Evolutionary conservation across 768 basidiomycete species (phyloP).

Genomic region (Leccinum subtestaceum): DNA sequence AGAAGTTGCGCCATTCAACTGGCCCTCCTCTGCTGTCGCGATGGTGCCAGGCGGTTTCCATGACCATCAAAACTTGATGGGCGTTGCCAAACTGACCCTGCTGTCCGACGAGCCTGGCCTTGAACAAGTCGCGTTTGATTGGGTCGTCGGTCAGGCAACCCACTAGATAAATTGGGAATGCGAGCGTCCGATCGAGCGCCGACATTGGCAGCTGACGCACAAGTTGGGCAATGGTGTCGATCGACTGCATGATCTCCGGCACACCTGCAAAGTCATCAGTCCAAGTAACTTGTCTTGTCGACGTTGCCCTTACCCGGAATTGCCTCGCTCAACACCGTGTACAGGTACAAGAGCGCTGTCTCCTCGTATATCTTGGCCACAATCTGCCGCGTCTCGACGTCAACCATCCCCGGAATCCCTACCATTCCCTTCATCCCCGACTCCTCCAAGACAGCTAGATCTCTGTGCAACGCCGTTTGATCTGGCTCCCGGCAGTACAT

Average conservation of each 20-base stretch:
- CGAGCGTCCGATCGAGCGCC: slow-evolving; percentile 60
- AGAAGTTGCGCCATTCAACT: slow-evolving; percentile 60
- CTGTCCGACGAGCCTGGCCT: slow-evolving; percentile 49
- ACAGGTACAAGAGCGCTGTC: slow-evolving; percentile 62
- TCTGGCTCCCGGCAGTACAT: slow-evolving; percentile 30
- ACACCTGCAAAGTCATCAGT: slow-evolving; percentile 48
- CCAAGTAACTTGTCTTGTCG: not conserved
- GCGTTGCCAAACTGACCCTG: slow-evolving; percentile 61
- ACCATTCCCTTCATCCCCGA: slow-evolving; percentile 25
- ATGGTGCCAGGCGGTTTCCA: slow-evolving; percentile 71
- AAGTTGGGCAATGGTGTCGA: slow-evolving; percentile 51
- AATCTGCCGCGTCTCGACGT: slow-evolving; percentile 45
- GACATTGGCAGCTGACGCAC: slow-evolving; percentile 55
- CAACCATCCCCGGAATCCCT: slow-evolving; percentile 20
- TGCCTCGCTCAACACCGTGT: slow-evolving; percentile 66
- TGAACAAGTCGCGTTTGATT: slow-evolving; percentile 55
- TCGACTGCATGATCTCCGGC: slow-evolving; percentile 62
- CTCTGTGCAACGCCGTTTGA: slow-evolving; percentile 42
- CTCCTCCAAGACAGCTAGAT: slow-evolving; percentile 27
- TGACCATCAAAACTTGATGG: slow-evolving; percentile 53
- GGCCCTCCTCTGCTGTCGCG: slow-evolving; percentile 52
- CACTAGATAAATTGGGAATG: slow-evolving; percentile 73
- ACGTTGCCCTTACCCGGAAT: slow-evolving; percentile 56
- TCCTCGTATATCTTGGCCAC: slow-evolving; percentile 63
- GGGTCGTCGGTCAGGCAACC: slow-evolving; percentile 73